These are phyloP conservation scores for Leucocoprinus leucothites DNA, from an alignment of 768 basidiomycete species.

Conservation along the genomic window DNA sequence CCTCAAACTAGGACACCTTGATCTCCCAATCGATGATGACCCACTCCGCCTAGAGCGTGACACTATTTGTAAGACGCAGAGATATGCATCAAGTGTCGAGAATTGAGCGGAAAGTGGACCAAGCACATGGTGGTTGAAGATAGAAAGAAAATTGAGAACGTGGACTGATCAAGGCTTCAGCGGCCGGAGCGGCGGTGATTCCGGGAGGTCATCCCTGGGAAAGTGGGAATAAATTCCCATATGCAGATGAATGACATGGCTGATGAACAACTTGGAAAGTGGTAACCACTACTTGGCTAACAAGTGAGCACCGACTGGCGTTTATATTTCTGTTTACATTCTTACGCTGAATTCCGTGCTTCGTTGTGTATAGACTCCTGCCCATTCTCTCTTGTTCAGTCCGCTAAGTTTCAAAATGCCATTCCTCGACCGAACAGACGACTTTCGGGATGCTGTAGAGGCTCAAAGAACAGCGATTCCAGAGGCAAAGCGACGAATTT, in stretches of 20 bases:
- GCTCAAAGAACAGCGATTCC: slow-evolving; percentile 41
- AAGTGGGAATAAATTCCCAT: not conserved
- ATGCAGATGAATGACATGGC: not conserved
- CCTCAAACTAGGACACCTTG: slow-evolving; percentile 74
- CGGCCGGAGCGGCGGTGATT: not conserved
- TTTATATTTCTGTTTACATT: slow-evolving; percentile 4
- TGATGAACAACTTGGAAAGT: not conserved
- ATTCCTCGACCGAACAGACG: slow-evolving; percentile 54
- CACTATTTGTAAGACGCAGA: not conserved
- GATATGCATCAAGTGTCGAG: not conserved
- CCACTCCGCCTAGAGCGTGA: not conserved
- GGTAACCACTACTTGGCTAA: not conserved
- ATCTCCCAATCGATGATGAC: slow-evolving; percentile 24
- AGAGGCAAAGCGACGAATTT: slow-evolving; percentile 50
- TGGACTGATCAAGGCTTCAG: not conserved
- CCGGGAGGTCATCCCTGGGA: not conserved
- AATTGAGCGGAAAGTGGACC: not conserved
- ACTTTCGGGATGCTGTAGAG: slow-evolving; percentile 52
- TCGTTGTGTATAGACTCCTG: not conserved
- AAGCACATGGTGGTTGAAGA: slow-evolving; percentile 19
- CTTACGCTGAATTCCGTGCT: not conserved
- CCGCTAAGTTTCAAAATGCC: slow-evolving; percentile 42
- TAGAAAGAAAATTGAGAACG: slow-evolving; percentile 10
- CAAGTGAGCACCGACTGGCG: not conserved
- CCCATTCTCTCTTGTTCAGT: not conserved